Conservation (phyloP, 495 filamentous ascomycete genomes). For the Daldinia bambusicola region DNA sequence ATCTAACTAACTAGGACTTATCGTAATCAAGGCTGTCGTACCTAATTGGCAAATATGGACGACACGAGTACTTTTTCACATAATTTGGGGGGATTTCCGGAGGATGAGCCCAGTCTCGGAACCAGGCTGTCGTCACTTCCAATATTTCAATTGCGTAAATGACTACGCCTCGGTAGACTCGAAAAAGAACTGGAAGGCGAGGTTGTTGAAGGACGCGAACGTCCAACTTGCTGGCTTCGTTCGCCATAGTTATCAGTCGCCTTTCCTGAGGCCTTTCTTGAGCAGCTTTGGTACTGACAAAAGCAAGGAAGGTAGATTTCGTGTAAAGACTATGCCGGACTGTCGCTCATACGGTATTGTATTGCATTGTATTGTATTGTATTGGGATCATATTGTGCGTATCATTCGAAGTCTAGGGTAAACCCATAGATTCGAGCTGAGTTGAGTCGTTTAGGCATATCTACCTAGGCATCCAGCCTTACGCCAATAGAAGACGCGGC, state of each 20-base stretch:
- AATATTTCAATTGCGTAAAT: slow-evolving; percentile 18
- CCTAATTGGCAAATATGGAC: slow-evolving; percentile 51
- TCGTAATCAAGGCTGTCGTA: slow-evolving; percentile 12
- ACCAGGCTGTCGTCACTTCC: slow-evolving; percentile 22
- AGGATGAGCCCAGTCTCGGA: slow-evolving; percentile 40
- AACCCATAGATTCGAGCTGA: neutral
- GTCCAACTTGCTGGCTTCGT: slow-evolving; percentile 8
- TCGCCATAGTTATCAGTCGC: slow-evolving; percentile 8
- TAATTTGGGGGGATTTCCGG: slow-evolving; percentile 35
- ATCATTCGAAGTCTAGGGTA: neutral
- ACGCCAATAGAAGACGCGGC: slow-evolving; percentile 3
- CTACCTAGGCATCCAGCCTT: neutral
- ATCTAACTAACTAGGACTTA: neutral
- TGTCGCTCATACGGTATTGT: too few species aligned
- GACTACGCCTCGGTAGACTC: slow-evolving; percentile 9
- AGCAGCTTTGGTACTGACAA: too few species aligned
- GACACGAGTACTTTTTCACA: slow-evolving; percentile 49
- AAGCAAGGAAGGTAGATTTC: neutral
- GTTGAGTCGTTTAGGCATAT: neutral
- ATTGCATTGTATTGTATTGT: too few species aligned
- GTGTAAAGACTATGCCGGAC: neutral
- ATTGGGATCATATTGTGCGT: neutral
- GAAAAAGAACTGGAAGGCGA: slow-evolving; percentile 23
- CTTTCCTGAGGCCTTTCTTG: neutral
- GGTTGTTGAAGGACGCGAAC: slow-evolving; percentile 18